These are phyloP conservation scores for Phylloporus sp. DNA, from an alignment of 768 basidiomycete genomes.

Conservation along the genomic window DNA sequence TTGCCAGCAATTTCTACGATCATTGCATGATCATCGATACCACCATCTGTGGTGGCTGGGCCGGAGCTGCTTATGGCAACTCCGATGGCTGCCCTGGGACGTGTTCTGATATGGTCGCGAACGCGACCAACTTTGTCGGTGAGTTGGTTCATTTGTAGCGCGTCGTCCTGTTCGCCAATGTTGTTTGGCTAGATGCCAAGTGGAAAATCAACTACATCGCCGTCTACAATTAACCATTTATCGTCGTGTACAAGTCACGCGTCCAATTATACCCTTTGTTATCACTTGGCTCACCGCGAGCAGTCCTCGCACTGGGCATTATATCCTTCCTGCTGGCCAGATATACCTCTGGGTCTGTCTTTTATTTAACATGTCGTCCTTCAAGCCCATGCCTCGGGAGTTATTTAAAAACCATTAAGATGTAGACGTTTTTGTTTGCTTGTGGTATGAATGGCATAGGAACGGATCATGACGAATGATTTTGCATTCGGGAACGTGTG, in stretches of 20 bases:
- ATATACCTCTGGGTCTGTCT: neutral
- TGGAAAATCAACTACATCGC: constrained; percentile 55
- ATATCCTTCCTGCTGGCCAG: neutral
- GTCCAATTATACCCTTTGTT: neutral
- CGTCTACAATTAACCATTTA: constrained; percentile 37
- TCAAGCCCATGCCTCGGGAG: no score
- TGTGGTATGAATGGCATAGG: no score
- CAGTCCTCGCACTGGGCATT: neutral
- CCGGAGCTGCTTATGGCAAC: constrained; percentile 10
- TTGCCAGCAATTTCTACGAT: constrained; percentile 43
- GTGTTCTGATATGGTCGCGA: constrained; percentile 43
- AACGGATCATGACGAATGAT: no score
- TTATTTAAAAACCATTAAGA: no score
- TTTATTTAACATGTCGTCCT: neutral
- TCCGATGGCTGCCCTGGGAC: constrained; percentile 39
- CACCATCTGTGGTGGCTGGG: constrained; percentile 33
- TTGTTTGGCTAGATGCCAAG: constrained; percentile 38
- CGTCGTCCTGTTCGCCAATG: neutral
- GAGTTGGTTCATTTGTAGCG: constrained; percentile 10
- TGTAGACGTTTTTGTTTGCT: no score
- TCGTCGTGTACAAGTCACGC: neutral
- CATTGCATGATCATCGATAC: constrained; percentile 42
- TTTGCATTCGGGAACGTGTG: no score
- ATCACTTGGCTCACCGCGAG: neutral
- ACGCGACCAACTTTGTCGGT: constrained; percentile 52